These are phyloP conservation scores for Dentipellis fragilis DNA, from an alignment of 768 basidiomycete species.

Conservation along the genomic window DNA sequence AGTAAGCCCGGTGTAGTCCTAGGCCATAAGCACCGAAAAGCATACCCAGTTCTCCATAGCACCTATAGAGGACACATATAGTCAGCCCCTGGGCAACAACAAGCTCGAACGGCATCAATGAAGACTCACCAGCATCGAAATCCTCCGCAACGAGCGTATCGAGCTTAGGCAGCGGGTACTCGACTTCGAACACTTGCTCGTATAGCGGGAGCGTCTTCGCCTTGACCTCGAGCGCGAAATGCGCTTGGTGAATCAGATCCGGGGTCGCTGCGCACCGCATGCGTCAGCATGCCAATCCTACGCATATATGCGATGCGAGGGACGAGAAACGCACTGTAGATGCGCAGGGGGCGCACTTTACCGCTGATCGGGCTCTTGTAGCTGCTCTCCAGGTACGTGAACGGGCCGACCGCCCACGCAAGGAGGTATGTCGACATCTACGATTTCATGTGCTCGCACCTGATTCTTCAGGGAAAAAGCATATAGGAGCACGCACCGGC, in stretches of 20 bases:
- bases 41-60: constrained; percentile 88
- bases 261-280: constrained; percentile 46
- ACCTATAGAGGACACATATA: constrained; percentile 23
- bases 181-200: constrained; percentile 86
- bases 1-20: not conserved
- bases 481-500: constrained; percentile 27
- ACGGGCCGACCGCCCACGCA: constrained; percentile 76
- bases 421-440: constrained; percentile 85
- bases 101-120: not conserved
- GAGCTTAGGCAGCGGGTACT: constrained; percentile 88
- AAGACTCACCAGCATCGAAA: constrained; percentile 64
- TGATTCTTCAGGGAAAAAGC: not conserved
- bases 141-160: constrained; percentile 87
- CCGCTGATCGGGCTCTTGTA: constrained; percentile 76
- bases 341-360: constrained; percentile 70
- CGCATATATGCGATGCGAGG: not conserved
- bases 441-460: not conserved
- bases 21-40: not conserved
- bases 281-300: not conserved
- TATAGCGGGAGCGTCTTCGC: constrained; percentile 76
- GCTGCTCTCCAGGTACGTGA: constrained; percentile 61
- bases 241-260: constrained; percentile 74
- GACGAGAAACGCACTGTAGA: constrained; percentile 49
- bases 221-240: constrained; percentile 85
- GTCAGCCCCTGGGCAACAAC: not conserved